A percentile compares a stretch with the other conserved stretches of the same genome.
Conservation (phyloP, 768 basidiomycete genomes). For the Strobilomyces dryophilus region DNA sequence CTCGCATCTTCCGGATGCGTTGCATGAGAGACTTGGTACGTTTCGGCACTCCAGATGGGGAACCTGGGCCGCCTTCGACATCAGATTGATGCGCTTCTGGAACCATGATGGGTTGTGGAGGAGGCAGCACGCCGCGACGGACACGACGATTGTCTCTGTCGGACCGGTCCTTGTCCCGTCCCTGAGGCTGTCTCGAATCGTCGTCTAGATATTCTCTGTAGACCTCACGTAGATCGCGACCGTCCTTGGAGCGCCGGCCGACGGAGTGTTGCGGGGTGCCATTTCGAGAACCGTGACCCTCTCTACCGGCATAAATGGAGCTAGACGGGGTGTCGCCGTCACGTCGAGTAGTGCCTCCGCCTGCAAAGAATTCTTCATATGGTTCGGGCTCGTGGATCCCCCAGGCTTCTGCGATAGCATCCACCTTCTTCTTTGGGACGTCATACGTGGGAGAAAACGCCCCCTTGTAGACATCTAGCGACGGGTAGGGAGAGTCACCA, state of each 20-base stretch:
- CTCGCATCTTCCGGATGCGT: constrained; percentile 85
- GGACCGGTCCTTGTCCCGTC: constrained; percentile 33
- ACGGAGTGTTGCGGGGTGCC: constrained; percentile 35
- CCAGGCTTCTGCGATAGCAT: constrained; percentile 90
- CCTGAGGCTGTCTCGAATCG: constrained; percentile 23
- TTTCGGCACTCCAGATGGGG: constrained; percentile 50
- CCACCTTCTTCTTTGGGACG: constrained; percentile 77
- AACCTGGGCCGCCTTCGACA: constrained; percentile 35
- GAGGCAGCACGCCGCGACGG: constrained; percentile 60
- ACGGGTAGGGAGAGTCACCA: constrained; percentile 47
- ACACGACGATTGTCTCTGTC: constrained; percentile 30
- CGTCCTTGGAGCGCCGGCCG: constrained; percentile 41
- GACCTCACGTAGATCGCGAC: constrained; percentile 46
- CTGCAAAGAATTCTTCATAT: constrained; percentile 85
- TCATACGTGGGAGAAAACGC: constrained; percentile 49
- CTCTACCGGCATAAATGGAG: constrained; percentile 67
- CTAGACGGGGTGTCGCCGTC: constrained; percentile 58
- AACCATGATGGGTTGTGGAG: constrained; percentile 80
- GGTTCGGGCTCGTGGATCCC: constrained; percentile 91
- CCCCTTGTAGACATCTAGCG: constrained; percentile 37
- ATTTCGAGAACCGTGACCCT: constrained; percentile 38
- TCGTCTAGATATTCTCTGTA: constrained; percentile 45
- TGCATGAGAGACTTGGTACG: constrained; percentile 84
- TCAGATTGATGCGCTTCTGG: constrained; percentile 46
- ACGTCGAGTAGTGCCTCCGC: constrained; percentile 50